Conservation (phyloP, 495 filamentous ascomycete species). For the Neurospora pannonica region DNA sequence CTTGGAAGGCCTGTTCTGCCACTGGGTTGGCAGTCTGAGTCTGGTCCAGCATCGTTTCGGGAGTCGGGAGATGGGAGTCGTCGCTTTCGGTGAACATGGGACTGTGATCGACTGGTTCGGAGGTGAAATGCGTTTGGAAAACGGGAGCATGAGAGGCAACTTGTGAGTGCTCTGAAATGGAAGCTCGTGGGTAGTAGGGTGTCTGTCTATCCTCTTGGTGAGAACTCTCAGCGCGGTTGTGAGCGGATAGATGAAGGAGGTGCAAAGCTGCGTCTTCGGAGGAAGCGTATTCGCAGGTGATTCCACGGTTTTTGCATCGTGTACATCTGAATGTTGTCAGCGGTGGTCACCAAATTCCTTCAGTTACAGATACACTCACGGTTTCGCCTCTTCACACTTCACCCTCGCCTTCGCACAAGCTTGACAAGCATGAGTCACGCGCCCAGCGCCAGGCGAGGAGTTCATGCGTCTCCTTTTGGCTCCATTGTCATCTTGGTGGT, state of each 20-base stretch:
- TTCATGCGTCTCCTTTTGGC: slow-evolving; percentile 36
- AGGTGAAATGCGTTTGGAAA: neutral
- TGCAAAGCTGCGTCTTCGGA: slow-evolving; percentile 28
- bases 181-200: neutral
- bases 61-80: slow-evolving; percentile 18
- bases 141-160: neutral
- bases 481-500: slow-evolving; percentile 36
- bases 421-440: slow-evolving; percentile 46
- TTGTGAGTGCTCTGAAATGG: neutral
- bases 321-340: slow-evolving; percentile 24
- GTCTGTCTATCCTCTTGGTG: neutral
- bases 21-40: slow-evolving; percentile 1
- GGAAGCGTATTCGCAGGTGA: slow-evolving; percentile 37
- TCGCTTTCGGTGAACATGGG: slow-evolving; percentile 12
- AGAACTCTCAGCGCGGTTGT: slow-evolving; percentile 9
- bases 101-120: neutral
- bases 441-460: slow-evolving; percentile 35
- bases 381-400: slow-evolving; percentile 44
- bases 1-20: neutral
- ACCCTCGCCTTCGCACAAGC: slow-evolving; percentile 43
- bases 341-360: neutral
- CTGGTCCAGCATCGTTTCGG: slow-evolving; percentile 20
- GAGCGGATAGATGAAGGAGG: slow-evolving; percentile 24
- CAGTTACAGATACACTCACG: slow-evolving; percentile 2
- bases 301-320: slow-evolving; percentile 36